phyloP scores from a whole-genome alignment of 1,284 basidiomycete genomes.

The Tilletia horrida region DNA sequence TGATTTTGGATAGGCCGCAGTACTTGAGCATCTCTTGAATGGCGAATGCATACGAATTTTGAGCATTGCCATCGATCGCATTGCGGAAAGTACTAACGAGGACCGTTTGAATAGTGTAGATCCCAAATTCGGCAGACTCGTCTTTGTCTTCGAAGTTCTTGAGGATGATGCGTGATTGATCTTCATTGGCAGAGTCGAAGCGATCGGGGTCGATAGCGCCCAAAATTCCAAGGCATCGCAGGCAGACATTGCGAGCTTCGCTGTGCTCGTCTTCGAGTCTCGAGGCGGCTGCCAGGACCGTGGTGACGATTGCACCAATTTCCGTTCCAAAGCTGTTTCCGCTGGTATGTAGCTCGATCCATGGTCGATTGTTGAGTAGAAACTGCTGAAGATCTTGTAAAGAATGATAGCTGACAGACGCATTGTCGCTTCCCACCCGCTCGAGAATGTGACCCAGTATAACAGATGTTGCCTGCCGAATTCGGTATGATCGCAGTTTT shows the following conservation, averaged over 20 bases:
- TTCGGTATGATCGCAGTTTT: constrained; percentile 31
- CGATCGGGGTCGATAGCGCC: constrained; percentile 96
- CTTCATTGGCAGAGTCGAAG: constrained; percentile 64
- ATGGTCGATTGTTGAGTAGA: constrained; percentile 33
- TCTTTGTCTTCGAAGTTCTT: constrained; percentile 78
- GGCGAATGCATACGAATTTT: constrained; percentile 80
- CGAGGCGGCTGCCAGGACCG: constrained; percentile 69
- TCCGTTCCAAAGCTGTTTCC: constrained; percentile 73
- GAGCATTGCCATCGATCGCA: constrained; percentile 88
- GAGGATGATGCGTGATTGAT: constrained; percentile 70
- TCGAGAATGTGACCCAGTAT: constrained; percentile 69
- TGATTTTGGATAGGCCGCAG: constrained; percentile 71
- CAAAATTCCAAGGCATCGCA: constrained; percentile 87
- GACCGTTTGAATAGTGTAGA: constrained; percentile 80
- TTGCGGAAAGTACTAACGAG: constrained; percentile 89
- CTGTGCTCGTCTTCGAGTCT: constrained; percentile 64
- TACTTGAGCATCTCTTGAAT: constrained; percentile 89
- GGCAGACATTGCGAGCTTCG: constrained; percentile 64
- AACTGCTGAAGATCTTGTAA: constrained; percentile 69
- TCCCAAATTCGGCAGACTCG: constrained; percentile 75
- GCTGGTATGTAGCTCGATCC: constrained; percentile 36
- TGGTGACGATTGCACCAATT: constrained; percentile 69
- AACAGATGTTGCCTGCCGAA: constrained; percentile 57
- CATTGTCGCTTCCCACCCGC: constrained; percentile 75
- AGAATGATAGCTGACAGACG: constrained; percentile 72